These are phyloP conservation scores for Trichocomaceae sp. DNA, from an alignment of 2,329 filamentous ascomycete genomes.

Conservation along the genomic window DNA sequence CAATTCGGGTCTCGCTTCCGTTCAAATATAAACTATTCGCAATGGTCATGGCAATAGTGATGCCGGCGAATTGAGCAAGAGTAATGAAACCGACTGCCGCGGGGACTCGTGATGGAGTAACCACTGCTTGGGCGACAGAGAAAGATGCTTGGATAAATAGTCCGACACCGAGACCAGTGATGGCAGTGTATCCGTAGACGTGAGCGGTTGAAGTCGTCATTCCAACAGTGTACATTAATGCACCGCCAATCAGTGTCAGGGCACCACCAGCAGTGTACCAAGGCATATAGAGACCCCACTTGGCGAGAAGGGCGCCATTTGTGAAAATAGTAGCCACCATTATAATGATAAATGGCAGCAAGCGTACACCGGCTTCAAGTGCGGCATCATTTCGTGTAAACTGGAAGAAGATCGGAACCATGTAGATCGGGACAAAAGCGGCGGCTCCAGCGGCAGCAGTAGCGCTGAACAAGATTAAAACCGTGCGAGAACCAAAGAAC, in stretches of 20 bases:
- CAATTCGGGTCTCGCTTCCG: background rate
- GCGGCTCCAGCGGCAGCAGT: conserved; percentile 31
- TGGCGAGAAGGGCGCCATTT: conserved; percentile 19
- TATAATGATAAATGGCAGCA: conserved; percentile 22
- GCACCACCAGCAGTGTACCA: conserved; percentile 22
- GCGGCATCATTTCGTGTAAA: conserved; percentile 41
- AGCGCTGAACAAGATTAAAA: conserved; percentile 40
- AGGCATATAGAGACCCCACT: conserved; percentile 18
- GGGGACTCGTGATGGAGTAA: background rate
- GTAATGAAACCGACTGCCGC: conserved; percentile 5
- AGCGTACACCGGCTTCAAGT: conserved; percentile 21
- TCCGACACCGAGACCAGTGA: conserved; percentile 21
- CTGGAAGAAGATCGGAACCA: conserved; percentile 49
- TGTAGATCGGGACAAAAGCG: conserved; percentile 42
- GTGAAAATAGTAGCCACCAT: conserved; percentile 16
- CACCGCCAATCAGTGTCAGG: conserved; percentile 20
- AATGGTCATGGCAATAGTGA: conserved; percentile 2
- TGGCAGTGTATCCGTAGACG: conserved; percentile 22
- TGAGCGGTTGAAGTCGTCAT: conserved; percentile 14
- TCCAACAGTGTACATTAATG: conserved; percentile 18
- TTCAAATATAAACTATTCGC: background rate
- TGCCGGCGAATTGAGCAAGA: background rate
- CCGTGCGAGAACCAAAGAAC: conserved; percentile 34
- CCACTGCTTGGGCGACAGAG: conserved; percentile 16
- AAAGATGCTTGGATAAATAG: conserved; percentile 17